Conservation (phyloP, 179 eudicot genomes). For the Vitellaria paradoxa region DNA sequence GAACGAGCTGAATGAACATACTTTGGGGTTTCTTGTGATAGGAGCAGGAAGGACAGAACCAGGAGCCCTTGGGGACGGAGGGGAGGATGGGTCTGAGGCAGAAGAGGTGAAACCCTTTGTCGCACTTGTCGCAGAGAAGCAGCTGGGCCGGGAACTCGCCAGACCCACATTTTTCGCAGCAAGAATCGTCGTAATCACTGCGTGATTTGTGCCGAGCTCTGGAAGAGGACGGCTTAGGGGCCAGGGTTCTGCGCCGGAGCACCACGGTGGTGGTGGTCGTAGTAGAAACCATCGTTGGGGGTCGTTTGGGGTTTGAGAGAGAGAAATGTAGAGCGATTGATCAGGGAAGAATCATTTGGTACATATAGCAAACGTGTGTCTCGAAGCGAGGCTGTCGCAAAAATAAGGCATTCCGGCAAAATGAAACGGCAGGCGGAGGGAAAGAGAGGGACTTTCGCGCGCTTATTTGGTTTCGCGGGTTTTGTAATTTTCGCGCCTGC, state of each 20-base stretch:
- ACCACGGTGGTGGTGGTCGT: constrained; percentile 20
- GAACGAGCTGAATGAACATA: constrained; percentile 17
- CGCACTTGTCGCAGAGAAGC: constrained; percentile 60
- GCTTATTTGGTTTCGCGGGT: constrained; percentile 12
- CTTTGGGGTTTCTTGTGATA: constrained; percentile 33
- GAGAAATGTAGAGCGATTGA: neutral
- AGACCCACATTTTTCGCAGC: constrained; percentile 55
- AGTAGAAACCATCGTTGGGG: neutral
- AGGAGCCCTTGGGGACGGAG: constrained; percentile 52
- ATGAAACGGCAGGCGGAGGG: too few relatives aligned
- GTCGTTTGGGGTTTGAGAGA: neutral
- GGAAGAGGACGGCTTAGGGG: constrained; percentile 30
- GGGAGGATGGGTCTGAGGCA: constrained; percentile 61
- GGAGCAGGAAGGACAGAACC: constrained; percentile 60
- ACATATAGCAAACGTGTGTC: neutral
- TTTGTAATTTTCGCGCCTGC: constrained; percentile 8
- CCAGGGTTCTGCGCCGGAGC: constrained; percentile 40
- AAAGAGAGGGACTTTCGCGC: constrained; percentile 2
- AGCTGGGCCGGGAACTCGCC: constrained; percentile 40
- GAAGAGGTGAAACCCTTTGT: constrained; percentile 51
- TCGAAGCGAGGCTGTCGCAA: neutral
- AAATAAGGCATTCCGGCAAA: neutral
- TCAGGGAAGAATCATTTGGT: neutral
- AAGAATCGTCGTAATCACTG: constrained; percentile 24
- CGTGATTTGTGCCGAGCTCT: constrained; percentile 7